Percentiles rank a stretch among this genome's conserved stretches.
Evolutionary conservation across 2,329 filamentous ascomycete genomes (phyloP).

Genomic region (Fusarium albidum): DNA sequence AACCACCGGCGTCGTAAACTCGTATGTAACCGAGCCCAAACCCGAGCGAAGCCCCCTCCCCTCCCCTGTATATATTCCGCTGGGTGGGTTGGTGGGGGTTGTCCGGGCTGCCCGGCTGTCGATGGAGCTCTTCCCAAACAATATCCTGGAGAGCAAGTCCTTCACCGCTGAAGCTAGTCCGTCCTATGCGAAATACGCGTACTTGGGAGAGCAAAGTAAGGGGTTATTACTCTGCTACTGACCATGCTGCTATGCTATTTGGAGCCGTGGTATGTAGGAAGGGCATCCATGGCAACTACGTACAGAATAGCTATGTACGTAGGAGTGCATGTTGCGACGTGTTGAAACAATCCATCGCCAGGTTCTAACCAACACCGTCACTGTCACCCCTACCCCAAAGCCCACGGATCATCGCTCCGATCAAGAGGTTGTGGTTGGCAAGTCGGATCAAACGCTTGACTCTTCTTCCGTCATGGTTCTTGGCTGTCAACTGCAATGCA

Average conservation of each 20-base stretch:
- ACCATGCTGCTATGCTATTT: not conserved
- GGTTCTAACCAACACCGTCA: not conserved
- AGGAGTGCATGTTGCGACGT: no score
- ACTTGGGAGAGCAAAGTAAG: not conserved
- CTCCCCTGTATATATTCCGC: conserved; percentile 20
- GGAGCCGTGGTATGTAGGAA: not conserved
- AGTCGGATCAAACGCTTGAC: no score
- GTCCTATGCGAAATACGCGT: conserved; percentile 3
- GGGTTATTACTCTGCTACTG: conserved; percentile 1
- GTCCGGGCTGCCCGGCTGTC: no score
- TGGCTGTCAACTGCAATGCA: not conserved
- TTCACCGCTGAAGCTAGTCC: conserved; percentile 5
- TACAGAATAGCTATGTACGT: no score
- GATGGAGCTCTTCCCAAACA: conserved; percentile 30
- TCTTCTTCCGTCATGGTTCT: not conserved
- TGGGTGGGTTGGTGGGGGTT: conserved; percentile 4
- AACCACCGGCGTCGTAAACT: conserved; percentile 24
- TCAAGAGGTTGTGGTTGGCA: not conserved
- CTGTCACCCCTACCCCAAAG: not conserved
- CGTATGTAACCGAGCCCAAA: conserved; percentile 24
- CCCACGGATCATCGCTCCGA: not conserved
- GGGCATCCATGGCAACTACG: not conserved
- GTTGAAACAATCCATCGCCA: not conserved
- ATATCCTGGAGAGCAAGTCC: not conserved
- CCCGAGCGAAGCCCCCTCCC: conserved; percentile 30